A percentile compares a stretch with the other conserved stretches of the same genome.
phyloP scores from a whole-genome alignment of 495 filamentous ascomycete genomes.

The Collariella sp. region DNA sequence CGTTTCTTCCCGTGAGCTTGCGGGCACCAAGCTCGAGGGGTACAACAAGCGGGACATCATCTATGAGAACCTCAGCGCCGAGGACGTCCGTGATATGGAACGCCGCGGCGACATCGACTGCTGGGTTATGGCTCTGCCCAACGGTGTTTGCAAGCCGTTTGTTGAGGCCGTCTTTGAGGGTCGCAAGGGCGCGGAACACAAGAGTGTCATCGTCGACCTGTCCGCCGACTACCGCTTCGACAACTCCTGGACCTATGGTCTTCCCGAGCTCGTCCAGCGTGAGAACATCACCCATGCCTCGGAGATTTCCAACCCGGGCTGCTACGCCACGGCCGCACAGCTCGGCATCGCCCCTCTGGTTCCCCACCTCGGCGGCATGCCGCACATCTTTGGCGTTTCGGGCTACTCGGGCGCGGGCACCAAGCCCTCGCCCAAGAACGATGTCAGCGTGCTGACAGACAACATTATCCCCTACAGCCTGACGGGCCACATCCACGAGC shows the following conservation, averaged over 20 bases:
- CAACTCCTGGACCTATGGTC: constrained; percentile 84
- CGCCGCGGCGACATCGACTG: constrained; percentile 89
- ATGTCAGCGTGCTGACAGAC: constrained; percentile 75
- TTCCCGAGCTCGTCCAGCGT: constrained; percentile 78
- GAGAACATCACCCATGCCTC: constrained; percentile 71
- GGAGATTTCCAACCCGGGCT: constrained; percentile 89
- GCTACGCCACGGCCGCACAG: constrained; percentile 95
- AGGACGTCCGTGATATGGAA: constrained; percentile 87
- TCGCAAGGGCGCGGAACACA: constrained; percentile 46
- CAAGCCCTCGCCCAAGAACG: constrained; percentile 92
- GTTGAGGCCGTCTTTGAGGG: constrained; percentile 82
- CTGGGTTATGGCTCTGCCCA: constrained; percentile 97
- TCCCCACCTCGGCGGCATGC: constrained; percentile 66
- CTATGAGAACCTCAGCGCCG: constrained; percentile 84
- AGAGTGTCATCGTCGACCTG: constrained; percentile 83
- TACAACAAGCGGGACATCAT: constrained; percentile 89
- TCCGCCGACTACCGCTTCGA: constrained; percentile 96
- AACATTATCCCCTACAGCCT: constrained; percentile 91
- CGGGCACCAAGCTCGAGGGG: constrained; percentile 80
- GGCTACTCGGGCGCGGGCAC: constrained; percentile 96
- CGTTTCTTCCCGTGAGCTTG: constrained; percentile 90
- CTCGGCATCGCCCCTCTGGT: constrained; percentile 81
- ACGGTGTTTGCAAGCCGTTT: constrained; percentile 93
- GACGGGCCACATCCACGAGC: constrained; percentile 94
- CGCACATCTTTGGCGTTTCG: constrained; percentile 85